Base-by-base conservation (phyloP, 352 stramenopile genomes). In the Bremia lactucae region DNA sequence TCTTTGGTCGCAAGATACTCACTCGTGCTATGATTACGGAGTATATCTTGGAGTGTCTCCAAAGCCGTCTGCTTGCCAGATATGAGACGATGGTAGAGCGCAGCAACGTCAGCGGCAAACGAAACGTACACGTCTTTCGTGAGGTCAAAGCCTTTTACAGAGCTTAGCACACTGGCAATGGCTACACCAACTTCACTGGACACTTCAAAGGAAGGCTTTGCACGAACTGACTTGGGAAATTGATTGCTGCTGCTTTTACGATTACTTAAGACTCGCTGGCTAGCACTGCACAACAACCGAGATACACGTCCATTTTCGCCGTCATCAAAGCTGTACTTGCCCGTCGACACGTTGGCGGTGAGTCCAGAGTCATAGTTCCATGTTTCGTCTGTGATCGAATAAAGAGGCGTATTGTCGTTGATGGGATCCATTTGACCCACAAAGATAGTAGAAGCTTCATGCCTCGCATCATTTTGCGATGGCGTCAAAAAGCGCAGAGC, bases 271-370 rank as follows among this genome's bases (percentile, higher is more conserved):
- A 61, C 56, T 16, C 69, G 25, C 15, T 56, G 36, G 23, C 49
- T 67, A 3, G 39, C 41, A 14, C 37, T 43, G 35, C 46, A 60
- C 4, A 78, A 54, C 11, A 66, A 6, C 10, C 21, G 38, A 11
- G 65, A 43, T 1, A 58, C 46, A 2, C 25, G 14, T 7, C 72
- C 67, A 0, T 44, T 39, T 4, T 65, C 59, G 10, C 62, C 72
- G 40, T 85, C 72, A 11, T 49, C 31, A 36, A 85, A 85, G 23
- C 77, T 62, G 45, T 85, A 85, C 36, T 61, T 68, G n/a, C 69
- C 72, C n/a, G 62, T 66, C 2, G 48, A 55, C 6, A 77, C n/a
- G 39, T 85, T 70, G 19, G 49, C 65, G 2, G 34, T 69, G 20
- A 82, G 31, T 6, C 52, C 63, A 19, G 46, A 72, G 0, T 25